These are phyloP conservation scores for Acacia concinna DNA, from an alignment of 331 rosid genomes.

Conservation along the genomic window DNA sequence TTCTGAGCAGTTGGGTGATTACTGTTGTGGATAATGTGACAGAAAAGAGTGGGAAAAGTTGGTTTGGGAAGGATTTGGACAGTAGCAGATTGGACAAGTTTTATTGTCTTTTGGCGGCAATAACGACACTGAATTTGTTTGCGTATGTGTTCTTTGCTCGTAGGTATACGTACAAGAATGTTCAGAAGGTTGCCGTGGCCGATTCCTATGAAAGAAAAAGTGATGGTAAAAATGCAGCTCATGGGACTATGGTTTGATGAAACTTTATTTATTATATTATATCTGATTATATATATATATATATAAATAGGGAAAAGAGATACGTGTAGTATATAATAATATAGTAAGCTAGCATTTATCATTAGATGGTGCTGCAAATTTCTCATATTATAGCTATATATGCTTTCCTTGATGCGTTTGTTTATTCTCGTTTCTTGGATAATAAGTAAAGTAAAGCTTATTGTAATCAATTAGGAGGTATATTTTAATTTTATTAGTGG, in stretches of 20 bases:
- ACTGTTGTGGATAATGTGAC: conserved; percentile 52
- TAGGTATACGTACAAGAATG: conserved; percentile 74
- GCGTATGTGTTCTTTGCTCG: conserved; percentile 68
- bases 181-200: conserved; percentile 64
- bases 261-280: background rate
- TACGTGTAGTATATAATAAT: too few species aligned
- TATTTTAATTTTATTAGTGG: background rate
- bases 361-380: background rate
- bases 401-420: background rate
- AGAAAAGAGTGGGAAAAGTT: conserved; percentile 44
- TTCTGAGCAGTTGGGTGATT: conserved; percentile 53
- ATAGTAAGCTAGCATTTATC: background rate
- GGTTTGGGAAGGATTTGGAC: conserved; percentile 60
- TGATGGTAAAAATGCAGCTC: conserved; percentile 27
- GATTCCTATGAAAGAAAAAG: conserved; percentile 49
- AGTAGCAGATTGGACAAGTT: conserved; percentile 54
- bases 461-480: background rate
- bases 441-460: background rate
- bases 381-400: background rate
- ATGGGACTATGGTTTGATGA: conserved; percentile 20
- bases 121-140: conserved; percentile 47
- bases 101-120: conserved; percentile 46
- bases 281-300: background rate
- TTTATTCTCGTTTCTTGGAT: background rate
- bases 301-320: too few species aligned